Base-by-base conservation (phyloP, 371 early-diverging fungal species). In the Lichtheimia corymbifera region DNA sequence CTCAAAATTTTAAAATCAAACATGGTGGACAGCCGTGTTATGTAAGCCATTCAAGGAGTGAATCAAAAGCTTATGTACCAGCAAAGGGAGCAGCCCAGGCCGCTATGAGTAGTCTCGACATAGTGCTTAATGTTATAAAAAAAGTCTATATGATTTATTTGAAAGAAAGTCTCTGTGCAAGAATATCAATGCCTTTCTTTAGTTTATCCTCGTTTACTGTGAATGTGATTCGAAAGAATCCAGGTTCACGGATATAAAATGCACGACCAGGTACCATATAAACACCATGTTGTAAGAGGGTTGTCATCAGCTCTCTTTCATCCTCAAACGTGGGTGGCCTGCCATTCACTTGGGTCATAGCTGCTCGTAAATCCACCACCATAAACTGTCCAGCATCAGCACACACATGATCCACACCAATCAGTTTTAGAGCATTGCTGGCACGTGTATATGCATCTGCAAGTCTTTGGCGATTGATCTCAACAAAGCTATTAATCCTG, bases 381-480 rank as follows among this genome's bases (percentile, higher is more conserved):
- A 91, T 43, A 65, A 90, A 93, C 65, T 84, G 87, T 1, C 90
- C 91, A 1, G 86, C 87, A 27, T 86, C 73, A 6, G 86, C 83
- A 2, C 82, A 82, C 4, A 87, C 30, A 51, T 71, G 90, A 12
- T 74, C 60, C 44, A 93, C 76, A 0, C 68, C 61, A 50, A 79
- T 73, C 51, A 68, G 44, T 1, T 68, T 66, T 13, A 91, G 65
- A 30, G 76, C 72, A 3, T 61, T 53, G 4, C 76, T 69, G 1
- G 81, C 63, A 4, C 51, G 44, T 1, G 55, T 62, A 61, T 90
- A 91, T 22, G 73, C 58, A 41, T 71, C 79, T 0, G 80, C 79
- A 43, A 93, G 65, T 5, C 77, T 71, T n/a, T 55, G 59, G 43
- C 82, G 82, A 68, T 90, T 92, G 11, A 63, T 76, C 12, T 58